A percentile compares a stretch with the other conserved stretches of the same genome.
Evolutionary conservation across 345 rosid species (phyloP).

Genomic region (Clarkia xantiana): DNA sequence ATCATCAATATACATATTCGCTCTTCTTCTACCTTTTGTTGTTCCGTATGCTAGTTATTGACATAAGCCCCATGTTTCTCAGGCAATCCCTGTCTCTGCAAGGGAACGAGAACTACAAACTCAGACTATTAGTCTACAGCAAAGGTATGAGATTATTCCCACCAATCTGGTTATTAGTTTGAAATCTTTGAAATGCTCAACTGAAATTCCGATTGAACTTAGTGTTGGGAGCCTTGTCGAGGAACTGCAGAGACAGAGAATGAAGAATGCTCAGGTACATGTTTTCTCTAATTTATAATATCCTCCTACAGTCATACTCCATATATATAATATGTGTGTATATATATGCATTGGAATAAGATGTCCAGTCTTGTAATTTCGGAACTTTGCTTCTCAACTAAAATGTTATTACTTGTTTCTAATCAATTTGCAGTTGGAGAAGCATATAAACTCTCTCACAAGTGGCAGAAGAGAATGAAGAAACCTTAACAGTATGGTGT

Average conservation of each 20-base stretch:
- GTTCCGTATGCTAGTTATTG: neutral
- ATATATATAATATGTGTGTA: too few relatives aligned
- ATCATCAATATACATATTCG: too few relatives aligned
- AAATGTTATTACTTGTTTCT: too few relatives aligned
- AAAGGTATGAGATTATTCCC: slow-evolving; percentile 34
- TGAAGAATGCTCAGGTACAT: slow-evolving; percentile 53
- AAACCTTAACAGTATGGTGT: neutral
- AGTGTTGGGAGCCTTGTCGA: slow-evolving; percentile 56
- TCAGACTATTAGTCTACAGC: slow-evolving; percentile 55
- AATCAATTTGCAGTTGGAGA: slow-evolving; percentile 45
- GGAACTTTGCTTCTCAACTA: too few relatives aligned
- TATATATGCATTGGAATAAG: neutral
- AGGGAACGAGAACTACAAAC: slow-evolving; percentile 71
- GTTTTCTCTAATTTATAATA: too few relatives aligned
- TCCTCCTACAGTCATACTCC: too few relatives aligned
- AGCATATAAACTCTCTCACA: slow-evolving; percentile 36
- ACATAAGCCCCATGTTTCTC: slow-evolving; percentile 11
- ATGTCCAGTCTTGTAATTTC: neutral
- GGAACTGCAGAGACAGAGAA: slow-evolving; percentile 66
- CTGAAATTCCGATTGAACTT: slow-evolving; percentile 22
- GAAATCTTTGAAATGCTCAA: neutral
- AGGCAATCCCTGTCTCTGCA: slow-evolving; percentile 38
- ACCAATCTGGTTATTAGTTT: neutral
- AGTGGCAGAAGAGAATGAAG: slow-evolving; percentile 9
- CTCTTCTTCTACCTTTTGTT: too few relatives aligned